phyloP scores from a whole-genome alignment of 352 stramenopile genomes.

The Plasmopara muralis region DNA sequence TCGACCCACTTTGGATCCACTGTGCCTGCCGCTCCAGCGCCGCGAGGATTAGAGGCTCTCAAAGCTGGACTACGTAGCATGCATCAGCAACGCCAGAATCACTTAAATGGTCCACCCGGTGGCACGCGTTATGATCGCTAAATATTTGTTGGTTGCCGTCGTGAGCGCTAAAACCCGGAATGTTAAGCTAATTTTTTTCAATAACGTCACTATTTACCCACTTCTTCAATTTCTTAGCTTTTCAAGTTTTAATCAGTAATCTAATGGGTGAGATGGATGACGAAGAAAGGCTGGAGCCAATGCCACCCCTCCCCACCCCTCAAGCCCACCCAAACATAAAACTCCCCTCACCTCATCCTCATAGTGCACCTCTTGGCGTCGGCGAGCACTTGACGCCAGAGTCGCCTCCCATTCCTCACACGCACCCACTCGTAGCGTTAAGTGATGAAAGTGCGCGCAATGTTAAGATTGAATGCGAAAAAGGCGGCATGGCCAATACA shows the following conservation, averaged over 20 bases:
- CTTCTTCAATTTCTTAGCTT: no score
- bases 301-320: slow-evolving; percentile 42
- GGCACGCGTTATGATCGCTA: slow-evolving; percentile 55
- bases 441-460: slow-evolving; percentile 20
- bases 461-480: slow-evolving; percentile 16
- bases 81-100: slow-evolving; percentile 60
- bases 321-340: slow-evolving; percentile 21
- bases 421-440: slow-evolving; percentile 41
- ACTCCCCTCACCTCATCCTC: slow-evolving; percentile 2
- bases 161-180: no score
- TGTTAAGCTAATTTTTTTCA: no score
- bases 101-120: slow-evolving; percentile 17
- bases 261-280: slow-evolving; percentile 15
- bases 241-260: not conserved
- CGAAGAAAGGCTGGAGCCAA: slow-evolving; percentile 36
- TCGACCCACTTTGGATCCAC: slow-evolving; percentile 32
- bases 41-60: slow-evolving; percentile 59
- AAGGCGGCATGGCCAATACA: slow-evolving; percentile 12
- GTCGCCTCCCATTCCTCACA: slow-evolving; percentile 40
- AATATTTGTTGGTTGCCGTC: not conserved
- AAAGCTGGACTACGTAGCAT: slow-evolving; percentile 81
- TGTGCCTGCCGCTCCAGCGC: slow-evolving; percentile 16
- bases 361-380: not conserved
- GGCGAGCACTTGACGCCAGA: slow-evolving; percentile 28
- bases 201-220: no score